A percentile compares a stretch with the other conserved stretches of the same genome.
Conservation (phyloP, 306 rosid genomes). For the Ziziphus jujuba region DNA sequence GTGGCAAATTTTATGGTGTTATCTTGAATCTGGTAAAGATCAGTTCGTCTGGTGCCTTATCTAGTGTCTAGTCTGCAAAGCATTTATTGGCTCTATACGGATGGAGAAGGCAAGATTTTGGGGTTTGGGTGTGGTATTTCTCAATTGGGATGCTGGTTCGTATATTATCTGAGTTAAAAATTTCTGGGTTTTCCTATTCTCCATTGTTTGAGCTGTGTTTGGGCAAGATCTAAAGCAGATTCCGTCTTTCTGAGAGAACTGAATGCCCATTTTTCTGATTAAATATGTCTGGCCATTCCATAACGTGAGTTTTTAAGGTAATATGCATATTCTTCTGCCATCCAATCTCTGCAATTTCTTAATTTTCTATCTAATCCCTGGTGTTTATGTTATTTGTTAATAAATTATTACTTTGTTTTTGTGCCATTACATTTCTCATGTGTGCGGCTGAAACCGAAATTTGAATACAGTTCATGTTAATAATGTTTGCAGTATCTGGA, state of each 20-base stretch:
- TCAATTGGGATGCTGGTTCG: slow-evolving; percentile 5
- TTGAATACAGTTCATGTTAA: slow-evolving; percentile 6
- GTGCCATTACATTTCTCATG: slow-evolving; percentile 2
- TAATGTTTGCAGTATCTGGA: slow-evolving; percentile 44
- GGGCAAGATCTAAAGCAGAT: slow-evolving; percentile 23
- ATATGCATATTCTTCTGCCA: slow-evolving; percentile 5
- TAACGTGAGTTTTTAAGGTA: slow-evolving; percentile 15
- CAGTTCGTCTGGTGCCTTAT: neutral
- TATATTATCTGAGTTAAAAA: neutral
- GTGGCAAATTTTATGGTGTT: slow-evolving; percentile 6
- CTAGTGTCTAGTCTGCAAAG: neutral
- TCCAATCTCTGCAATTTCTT: neutral
- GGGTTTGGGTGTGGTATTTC: slow-evolving; percentile 10
- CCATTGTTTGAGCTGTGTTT: slow-evolving; percentile 6
- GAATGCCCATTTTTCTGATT: neutral
- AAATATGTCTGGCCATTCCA: neutral
- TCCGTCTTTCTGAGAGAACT: neutral
- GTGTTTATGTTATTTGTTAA: neutral
- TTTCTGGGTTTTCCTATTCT: neutral
- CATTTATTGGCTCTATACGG: neutral
- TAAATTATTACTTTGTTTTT: neutral
- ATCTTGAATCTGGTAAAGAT: slow-evolving; percentile 19
- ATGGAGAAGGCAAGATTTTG: neutral
- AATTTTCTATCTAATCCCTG: neutral
- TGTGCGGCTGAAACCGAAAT: neutral